Percentiles rank a stretch among this genome's conserved stretches.
Evolutionary conservation across 441 rosid species (phyloP).

Genomic region (Brassica balearica): DNA sequence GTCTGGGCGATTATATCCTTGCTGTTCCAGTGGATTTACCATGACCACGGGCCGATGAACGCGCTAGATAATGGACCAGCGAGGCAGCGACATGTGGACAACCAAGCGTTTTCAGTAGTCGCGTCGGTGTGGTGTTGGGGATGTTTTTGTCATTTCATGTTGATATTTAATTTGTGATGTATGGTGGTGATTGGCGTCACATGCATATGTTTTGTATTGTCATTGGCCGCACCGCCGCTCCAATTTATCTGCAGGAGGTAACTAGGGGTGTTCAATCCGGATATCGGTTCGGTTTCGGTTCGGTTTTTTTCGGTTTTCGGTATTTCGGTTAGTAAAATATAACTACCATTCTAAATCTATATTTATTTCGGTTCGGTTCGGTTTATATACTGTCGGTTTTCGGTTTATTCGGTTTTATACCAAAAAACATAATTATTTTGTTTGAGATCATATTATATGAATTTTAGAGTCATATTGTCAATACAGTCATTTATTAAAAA

Average conservation of each 20-base stretch:
- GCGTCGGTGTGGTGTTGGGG: constrained; percentile 42
- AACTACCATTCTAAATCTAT: no score
- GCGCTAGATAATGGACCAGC: constrained; percentile 29
- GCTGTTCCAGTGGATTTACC: not conserved
- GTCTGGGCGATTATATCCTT: constrained; percentile 41
- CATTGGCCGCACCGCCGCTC: constrained; percentile 33
- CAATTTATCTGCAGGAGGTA: constrained; percentile 28
- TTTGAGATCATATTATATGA: no score
- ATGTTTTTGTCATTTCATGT: constrained; percentile 3
- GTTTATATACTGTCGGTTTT: no score
- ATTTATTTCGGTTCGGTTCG: no score
- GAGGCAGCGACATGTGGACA: constrained; percentile 39
- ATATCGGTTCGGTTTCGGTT: no score
- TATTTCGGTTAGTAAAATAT: no score
- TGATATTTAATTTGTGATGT: constrained; percentile 18
- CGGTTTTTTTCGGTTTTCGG: no score
- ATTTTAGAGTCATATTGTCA: no score
- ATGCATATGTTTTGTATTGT: constrained; percentile 33
- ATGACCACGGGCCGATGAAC: constrained; percentile 15
- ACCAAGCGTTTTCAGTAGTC: constrained; percentile 28
- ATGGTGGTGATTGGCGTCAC: constrained; percentile 44
- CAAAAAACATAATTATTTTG: no score
- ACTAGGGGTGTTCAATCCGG: no score
- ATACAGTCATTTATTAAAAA: no score
- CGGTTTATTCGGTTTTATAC: no score